phyloP scores from a whole-genome alignment of 2,329 filamentous ascomycete species.

The Alternaria arborescens region DNA sequence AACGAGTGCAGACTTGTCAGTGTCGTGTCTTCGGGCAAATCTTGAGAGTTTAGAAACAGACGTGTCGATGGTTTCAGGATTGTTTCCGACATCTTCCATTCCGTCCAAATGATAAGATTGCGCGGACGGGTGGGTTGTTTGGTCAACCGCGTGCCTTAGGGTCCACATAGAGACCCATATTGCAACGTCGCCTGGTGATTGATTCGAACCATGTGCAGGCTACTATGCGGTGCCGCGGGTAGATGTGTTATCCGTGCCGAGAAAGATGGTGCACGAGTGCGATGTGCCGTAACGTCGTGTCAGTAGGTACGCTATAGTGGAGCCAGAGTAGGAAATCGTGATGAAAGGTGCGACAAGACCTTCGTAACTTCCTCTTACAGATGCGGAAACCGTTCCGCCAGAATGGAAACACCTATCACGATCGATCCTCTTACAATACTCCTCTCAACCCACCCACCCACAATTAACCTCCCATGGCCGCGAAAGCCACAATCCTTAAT shows the following conservation, averaged over 20 bases:
- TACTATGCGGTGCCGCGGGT: neutral
- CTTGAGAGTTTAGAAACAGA: neutral
- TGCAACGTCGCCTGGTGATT: neutral
- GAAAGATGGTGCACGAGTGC: neutral
- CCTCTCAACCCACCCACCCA: constrained; percentile 2
- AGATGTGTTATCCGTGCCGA: constrained; percentile 1
- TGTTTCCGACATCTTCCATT: neutral
- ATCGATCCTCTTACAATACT: neutral
- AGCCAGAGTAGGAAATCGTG: neutral
- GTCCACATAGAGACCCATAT: constrained; percentile 2
- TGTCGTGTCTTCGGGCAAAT: neutral
- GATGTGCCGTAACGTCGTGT: neutral
- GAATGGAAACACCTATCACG: neutral
- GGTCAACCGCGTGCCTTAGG: neutral
- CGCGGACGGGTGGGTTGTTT: neutral
- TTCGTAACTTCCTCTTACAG: constrained; percentile 1
- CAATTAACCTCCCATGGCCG: neutral
- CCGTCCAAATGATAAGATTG: constrained; percentile 2
- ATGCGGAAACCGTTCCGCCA: neutral
- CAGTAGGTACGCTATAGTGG: neutral
- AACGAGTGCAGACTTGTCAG: neutral
- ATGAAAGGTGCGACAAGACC: neutral
- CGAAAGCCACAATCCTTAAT: neutral
- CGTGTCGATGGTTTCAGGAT: neutral
- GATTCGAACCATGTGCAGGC: neutral